Evolutionary conservation across 2,329 filamentous ascomycete genomes (phyloP), one percentile per base, ranked within the genome.

Genomic region (Fusarium pininemorale): DNA sequence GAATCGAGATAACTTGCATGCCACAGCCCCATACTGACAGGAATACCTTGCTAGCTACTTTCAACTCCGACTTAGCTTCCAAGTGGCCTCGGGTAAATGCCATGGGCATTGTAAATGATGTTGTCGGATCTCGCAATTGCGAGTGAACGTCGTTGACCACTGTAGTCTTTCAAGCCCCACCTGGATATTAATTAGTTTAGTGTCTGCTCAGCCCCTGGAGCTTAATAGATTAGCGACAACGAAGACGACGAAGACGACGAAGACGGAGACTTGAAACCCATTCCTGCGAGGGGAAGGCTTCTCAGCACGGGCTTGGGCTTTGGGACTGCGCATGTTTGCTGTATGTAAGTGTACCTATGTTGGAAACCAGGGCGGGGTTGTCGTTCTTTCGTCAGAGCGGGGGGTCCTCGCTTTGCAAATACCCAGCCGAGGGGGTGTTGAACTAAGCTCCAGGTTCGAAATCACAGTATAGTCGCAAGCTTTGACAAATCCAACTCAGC

Each of bases 111-210:
- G 39, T 28, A 45, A 53, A 48, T 53, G 38, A 22, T 22, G 24
- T 22, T 45, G 24, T 42, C 41, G 38, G 22, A 42, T 13, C 13
- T 51, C 42, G 42, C 56, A 58, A 24, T 26, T 26, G 39, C 42
- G 37, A 6, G 14, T 24, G 20, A 45, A 28, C 6, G 26, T 32
- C 24, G 54, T 35, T 7, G 41, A 38, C 37, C 28, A 35, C 32
- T 35, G 13, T 14, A 58, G 26, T 39, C 44, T 70, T 70, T 70
- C 67, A 70, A 70, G 47, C 67, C 59, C 47, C 42, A 24, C 35
- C 37, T 41, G 20, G 15, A 30, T 47, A 9, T 18, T 47, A 16
- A 16, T 18, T 32, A 35, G 32, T 35, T 35, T 35, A 41, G 59
- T 55, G 24, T 22, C 28, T 62, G 56, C 59, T 70, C 41, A 66